phyloP scores from a whole-genome alignment of 305 asterid genomes.

The Fraxinus floribunda region DNA sequence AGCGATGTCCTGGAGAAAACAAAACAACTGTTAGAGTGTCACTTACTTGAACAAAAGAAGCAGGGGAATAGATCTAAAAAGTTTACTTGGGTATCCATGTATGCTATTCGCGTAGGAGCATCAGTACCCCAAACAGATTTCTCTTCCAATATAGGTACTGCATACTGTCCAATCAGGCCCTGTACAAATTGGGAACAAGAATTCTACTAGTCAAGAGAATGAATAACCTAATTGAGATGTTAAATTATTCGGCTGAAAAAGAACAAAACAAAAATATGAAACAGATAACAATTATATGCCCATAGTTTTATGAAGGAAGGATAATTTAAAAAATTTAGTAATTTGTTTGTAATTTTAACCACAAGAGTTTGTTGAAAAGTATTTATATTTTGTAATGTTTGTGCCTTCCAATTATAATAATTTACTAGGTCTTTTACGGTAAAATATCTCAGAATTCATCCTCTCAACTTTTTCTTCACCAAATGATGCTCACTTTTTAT shows the following conservation, averaged over 20 bases:
- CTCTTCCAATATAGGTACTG: constrained; percentile 91
- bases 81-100: constrained; percentile 93
- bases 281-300: background rate
- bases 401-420: background rate
- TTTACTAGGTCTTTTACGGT: background rate
- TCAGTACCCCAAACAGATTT: constrained; percentile 98
- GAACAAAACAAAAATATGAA: background rate
- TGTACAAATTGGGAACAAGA: constrained; percentile 33
- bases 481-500: background rate
- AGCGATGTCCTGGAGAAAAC: constrained; percentile 71
- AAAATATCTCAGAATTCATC: background rate
- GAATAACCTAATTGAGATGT: constrained; percentile 12
- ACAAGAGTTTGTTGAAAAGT: background rate
- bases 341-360: background rate
- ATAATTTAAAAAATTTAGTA: background rate
- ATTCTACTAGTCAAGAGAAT: constrained; percentile 16
- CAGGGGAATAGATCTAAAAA: constrained; percentile 6
- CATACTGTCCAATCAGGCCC: constrained; percentile 96
- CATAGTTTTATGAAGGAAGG: background rate
- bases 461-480: background rate
- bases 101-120: constrained; percentile 96
- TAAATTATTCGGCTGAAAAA: constrained; percentile 1
- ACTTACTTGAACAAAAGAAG: constrained; percentile 14
- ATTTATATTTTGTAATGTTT: background rate
- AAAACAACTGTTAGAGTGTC: constrained; percentile 11